These are phyloP conservation scores for Kalaharituber pfeilii DNA, from an alignment of 2,329 filamentous ascomycete genomes.

Conservation along the genomic window DNA sequence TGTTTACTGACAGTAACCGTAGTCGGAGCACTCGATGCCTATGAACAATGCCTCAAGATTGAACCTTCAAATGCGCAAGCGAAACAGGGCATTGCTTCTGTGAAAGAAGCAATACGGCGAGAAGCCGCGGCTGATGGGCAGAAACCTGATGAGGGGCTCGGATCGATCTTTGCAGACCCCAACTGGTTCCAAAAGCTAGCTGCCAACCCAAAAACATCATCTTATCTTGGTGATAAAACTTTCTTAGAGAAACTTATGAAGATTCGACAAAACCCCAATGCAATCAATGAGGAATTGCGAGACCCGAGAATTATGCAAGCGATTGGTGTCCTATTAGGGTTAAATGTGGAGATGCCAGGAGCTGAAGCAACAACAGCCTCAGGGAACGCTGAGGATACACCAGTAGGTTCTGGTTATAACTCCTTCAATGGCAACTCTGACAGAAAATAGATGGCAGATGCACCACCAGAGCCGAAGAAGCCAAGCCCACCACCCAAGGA, in stretches of 20 bases:
- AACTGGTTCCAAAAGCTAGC: constrained; percentile 79
- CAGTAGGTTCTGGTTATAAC: not conserved
- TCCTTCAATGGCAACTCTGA: constrained; percentile 17
- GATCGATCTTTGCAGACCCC: constrained; percentile 86
- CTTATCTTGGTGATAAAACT: constrained; percentile 57
- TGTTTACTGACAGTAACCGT: constrained; percentile 4
- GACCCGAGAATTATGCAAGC: constrained; percentile 90
- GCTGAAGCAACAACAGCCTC: not conserved
- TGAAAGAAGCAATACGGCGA: constrained; percentile 72
- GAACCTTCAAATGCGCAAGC: constrained; percentile 84
- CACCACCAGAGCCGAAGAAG: constrained; percentile 39
- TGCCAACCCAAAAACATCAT: constrained; percentile 79
- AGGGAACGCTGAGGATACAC: not conserved
- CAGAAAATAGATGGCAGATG: constrained; percentile 27
- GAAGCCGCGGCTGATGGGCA: constrained; percentile 48
- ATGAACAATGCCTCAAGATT: constrained; percentile 82
- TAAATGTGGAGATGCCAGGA: constrained; percentile 60
- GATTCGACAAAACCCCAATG: constrained; percentile 63
- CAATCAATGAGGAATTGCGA: constrained; percentile 60
- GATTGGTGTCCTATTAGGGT: constrained; percentile 78
- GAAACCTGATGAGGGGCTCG: constrained; percentile 44
- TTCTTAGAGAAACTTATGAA: constrained; percentile 86
- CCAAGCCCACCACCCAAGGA: constrained; percentile 40
- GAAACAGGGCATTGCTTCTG: constrained; percentile 69
- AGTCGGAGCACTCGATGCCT: constrained; percentile 72